These are phyloP conservation scores for Cymbopogon citratus DNA, from an alignment of 176 grass and related monocot species.

Conservation along the genomic window DNA sequence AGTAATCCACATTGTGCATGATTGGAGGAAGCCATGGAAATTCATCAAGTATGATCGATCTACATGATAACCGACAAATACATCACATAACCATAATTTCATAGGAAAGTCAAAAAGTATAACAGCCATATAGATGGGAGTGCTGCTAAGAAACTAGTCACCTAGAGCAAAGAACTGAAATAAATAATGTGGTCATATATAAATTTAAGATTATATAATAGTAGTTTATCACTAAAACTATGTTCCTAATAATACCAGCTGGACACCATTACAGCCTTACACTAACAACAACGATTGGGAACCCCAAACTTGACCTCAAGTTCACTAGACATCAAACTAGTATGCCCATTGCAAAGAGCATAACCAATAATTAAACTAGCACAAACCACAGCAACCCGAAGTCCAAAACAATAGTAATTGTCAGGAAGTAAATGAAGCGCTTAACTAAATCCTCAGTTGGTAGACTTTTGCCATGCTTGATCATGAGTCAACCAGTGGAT, in stretches of 20 bases:
- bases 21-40: background rate
- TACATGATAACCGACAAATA: background rate
- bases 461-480: background rate
- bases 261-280: background rate
- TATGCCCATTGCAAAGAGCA: background rate
- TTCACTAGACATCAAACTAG: background rate
- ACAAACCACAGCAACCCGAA: background rate
- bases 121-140: background rate
- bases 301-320: background rate
- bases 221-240: background rate
- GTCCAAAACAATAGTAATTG: background rate
- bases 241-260: background rate
- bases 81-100: background rate
- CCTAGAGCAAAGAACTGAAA: background rate
- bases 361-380: background rate
- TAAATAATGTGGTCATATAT: background rate
- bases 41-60: background rate
- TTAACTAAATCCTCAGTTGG: background rate
- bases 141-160: background rate
- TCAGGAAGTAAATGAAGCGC: background rate
- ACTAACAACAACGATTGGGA: background rate
- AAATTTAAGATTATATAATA: background rate
- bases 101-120: background rate
- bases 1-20: background rate
- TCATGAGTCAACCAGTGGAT: background rate